phyloP scores from a whole-genome alignment of 1,284 basidiomycete genomes.

The Ustilago lituana region DNA sequence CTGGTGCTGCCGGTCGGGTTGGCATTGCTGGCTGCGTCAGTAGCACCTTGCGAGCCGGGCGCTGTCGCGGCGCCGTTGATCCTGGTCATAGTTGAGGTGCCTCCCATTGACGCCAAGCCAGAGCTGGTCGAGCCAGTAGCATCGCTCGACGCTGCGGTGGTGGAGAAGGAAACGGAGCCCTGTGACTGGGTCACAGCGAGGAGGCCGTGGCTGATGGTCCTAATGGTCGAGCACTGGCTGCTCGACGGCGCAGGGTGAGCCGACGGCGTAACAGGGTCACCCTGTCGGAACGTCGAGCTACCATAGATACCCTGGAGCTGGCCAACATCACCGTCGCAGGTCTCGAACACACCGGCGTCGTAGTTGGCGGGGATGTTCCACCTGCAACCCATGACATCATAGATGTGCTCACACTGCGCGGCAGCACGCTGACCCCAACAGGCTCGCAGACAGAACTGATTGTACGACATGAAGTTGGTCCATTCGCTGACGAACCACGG shows the following conservation, averaged over 20 bases:
- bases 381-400: constrained; percentile 61
- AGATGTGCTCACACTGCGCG: constrained; percentile 61
- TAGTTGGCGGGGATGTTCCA: constrained; percentile 63
- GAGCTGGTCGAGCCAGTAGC: background rate
- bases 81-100: constrained; percentile 17
- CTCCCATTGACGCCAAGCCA: background rate
- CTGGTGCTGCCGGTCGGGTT: constrained; percentile 1
- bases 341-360: constrained; percentile 53
- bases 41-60: constrained; percentile 5
- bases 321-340: constrained; percentile 56
- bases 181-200: constrained; percentile 7
- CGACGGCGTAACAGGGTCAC: constrained; percentile 40
- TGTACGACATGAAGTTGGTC: constrained; percentile 63
- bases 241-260: constrained; percentile 41
- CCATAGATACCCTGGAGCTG: constrained; percentile 58
- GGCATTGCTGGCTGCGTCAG: background rate
- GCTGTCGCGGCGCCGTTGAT: constrained; percentile 1
- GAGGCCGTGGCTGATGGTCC: constrained; percentile 35
- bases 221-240: constrained; percentile 29
- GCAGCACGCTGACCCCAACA: constrained; percentile 55
- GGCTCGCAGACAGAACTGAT: constrained; percentile 62
- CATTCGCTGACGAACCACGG: constrained; percentile 45
- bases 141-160: background rate
- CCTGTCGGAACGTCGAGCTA: constrained; percentile 58
- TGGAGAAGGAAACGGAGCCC: constrained; percentile 9